Percentiles rank a stretch among this genome's conserved stretches.
These are phyloP conservation scores for Westerdykella aurantiaca DNA, from an alignment of 2,329 filamentous ascomycete genomes.

Conservation along the genomic window DNA sequence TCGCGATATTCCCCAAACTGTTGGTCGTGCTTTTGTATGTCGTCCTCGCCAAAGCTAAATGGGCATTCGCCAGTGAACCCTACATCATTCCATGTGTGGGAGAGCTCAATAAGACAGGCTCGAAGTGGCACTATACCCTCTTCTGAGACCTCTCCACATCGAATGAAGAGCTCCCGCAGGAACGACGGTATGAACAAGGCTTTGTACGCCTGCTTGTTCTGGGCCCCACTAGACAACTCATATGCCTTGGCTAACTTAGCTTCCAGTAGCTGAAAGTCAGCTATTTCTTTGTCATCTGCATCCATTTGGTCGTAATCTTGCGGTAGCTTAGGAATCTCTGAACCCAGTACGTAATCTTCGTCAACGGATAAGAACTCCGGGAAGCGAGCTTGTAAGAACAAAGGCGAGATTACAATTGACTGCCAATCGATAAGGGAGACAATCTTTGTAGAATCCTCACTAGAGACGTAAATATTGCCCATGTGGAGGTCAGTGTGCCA, in stretches of 20 bases:
- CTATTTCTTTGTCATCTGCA: constrained; percentile 3
- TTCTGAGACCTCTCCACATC: constrained; percentile 19
- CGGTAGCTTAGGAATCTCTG: constrained; percentile 7
- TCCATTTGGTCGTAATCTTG: constrained; percentile 9
- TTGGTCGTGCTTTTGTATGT: constrained; percentile 22
- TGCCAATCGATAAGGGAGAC: constrained; percentile 23
- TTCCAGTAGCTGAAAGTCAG: constrained; percentile 5
- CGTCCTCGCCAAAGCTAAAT: constrained; percentile 22
- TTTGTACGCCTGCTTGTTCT: constrained; percentile 16
- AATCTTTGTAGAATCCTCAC: constrained; percentile 13
- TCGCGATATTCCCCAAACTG: constrained; percentile 29
- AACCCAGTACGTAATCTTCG: constrained; percentile 11
- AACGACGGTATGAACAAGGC: constrained; percentile 22
- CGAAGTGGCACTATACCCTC: constrained; percentile 32
- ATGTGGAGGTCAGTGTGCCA: constrained; percentile 37
- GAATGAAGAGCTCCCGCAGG: constrained; percentile 32
- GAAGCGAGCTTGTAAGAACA: constrained; percentile 15
- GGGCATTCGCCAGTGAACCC: constrained; percentile 22
- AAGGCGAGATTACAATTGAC: constrained; percentile 19
- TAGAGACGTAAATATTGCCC: constrained; percentile 31
- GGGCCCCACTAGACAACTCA: constrained; percentile 19
- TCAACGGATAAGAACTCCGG: constrained; percentile 12
- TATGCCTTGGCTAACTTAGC: constrained; percentile 25
- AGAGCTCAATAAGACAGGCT: constrained; percentile 30
- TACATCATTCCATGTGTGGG: constrained; percentile 20